Evolutionary conservation across 2,329 filamentous ascomycete species (phyloP).

Genomic region (Fusarium sp.): DNA sequence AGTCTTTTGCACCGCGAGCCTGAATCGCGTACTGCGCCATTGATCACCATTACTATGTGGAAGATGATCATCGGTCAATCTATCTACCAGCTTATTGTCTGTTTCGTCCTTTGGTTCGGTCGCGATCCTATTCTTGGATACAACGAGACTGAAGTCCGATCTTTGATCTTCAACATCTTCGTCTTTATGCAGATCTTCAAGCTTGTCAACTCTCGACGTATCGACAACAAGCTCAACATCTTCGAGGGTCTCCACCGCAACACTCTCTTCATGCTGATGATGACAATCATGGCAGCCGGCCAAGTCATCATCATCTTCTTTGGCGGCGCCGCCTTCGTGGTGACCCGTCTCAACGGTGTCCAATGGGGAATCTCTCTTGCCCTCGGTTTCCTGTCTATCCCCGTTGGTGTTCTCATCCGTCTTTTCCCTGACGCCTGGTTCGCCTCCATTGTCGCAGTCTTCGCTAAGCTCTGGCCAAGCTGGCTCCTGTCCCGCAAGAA

Average conservation of each 20-base stretch:
- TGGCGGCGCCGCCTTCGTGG: slow-evolving; percentile 76
- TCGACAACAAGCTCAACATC: slow-evolving; percentile 90
- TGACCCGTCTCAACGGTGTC: slow-evolving; percentile 67
- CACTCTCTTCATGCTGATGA: slow-evolving; percentile 38
- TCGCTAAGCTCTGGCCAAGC: slow-evolving; percentile 32
- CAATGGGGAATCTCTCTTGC: slow-evolving; percentile 87
- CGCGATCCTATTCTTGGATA: slow-evolving; percentile 63
- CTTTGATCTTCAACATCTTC: slow-evolving; percentile 75
- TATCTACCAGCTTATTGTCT: slow-evolving; percentile 68
- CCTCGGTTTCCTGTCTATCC: slow-evolving; percentile 79
- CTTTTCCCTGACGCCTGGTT: slow-evolving; percentile 74
- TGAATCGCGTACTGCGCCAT: slow-evolving; percentile 71
- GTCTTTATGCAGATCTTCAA: slow-evolving; percentile 81
- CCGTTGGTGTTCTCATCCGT: slow-evolving; percentile 78
- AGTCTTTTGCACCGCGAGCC: slow-evolving; percentile 65
- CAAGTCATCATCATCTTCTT: slow-evolving; percentile 41
- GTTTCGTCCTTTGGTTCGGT: slow-evolving; percentile 69
- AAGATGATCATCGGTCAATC: slow-evolving; percentile 73
- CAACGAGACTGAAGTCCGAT: slow-evolving; percentile 56
- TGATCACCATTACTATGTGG: slow-evolving; percentile 78
- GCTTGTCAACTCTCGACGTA: slow-evolving; percentile 70
- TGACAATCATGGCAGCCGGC: slow-evolving; percentile 48
- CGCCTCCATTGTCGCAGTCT: slow-evolving; percentile 19
- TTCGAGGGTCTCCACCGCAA: slow-evolving; percentile 72
- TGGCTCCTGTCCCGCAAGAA: slow-evolving; percentile 36